These are phyloP conservation scores for Aspergillus sp. DNA, from an alignment of 2,329 filamentous ascomycete genomes.

Conservation along the genomic window DNA sequence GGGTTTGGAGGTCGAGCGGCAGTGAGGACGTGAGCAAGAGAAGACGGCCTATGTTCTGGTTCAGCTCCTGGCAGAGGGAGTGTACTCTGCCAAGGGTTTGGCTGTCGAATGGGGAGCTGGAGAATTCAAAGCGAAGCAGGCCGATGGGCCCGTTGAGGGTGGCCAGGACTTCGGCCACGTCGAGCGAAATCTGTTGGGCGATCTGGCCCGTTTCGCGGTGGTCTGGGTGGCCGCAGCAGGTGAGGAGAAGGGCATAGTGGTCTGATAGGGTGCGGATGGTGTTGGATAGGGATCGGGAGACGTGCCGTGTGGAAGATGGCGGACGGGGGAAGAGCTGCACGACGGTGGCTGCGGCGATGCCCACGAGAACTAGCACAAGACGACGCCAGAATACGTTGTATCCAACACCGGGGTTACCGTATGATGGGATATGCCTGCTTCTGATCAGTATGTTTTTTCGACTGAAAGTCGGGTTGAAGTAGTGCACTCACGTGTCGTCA, in stretches of 20 bases:
- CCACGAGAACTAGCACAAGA: constrained; percentile 37
- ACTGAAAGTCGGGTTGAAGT: background rate
- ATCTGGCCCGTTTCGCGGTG: constrained; percentile 15
- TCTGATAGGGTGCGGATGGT: constrained; percentile 38
- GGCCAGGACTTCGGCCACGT: constrained; percentile 25
- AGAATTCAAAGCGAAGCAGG: constrained; percentile 32
- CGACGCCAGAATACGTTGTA: constrained; percentile 45
- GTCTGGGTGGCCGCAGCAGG: constrained; percentile 33
- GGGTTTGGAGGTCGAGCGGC: constrained; percentile 33
- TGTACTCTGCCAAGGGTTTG: constrained; percentile 25
- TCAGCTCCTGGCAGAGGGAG: constrained; percentile 24
- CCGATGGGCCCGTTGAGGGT: constrained; percentile 27
- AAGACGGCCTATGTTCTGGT: constrained; percentile 29
- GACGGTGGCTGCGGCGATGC: constrained; percentile 36
- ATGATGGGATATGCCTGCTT: constrained; percentile 32
- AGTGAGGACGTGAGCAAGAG: constrained; percentile 26
- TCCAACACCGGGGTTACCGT: constrained; percentile 42
- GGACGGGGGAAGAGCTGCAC: constrained; percentile 43
- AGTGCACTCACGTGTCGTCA: constrained; percentile 27
- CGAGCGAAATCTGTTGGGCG: constrained; percentile 24
- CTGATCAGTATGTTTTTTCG: background rate
- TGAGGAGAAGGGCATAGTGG: constrained; percentile 44
- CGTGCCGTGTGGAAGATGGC: constrained; percentile 40
- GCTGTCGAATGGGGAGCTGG: constrained; percentile 31
- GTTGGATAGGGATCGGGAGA: constrained; percentile 40